Base-by-base conservation (phyloP, 2,329 filamentous ascomycete species). In the Cylindrodendrum hubeiense region DNA sequence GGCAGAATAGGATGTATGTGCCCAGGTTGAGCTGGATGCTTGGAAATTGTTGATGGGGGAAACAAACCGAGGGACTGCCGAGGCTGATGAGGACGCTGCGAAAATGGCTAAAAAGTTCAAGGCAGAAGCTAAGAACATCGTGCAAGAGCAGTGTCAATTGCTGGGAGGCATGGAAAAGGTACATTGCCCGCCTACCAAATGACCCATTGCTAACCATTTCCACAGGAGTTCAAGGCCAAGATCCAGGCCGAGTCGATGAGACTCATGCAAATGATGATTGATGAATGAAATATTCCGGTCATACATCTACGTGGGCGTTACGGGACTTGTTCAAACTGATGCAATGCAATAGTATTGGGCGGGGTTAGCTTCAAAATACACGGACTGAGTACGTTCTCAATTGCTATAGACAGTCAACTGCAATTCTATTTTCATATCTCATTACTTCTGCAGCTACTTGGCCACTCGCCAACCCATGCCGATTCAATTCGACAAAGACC, bases 101-200 rank as follows among this genome's bases (percentile, higher is more conserved):
- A 55, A 33, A 5, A 47, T 54, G 37, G 60, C 33, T 0, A 22
- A 62, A 22, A 58, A 4, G 7, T 62, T 75, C 19, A 63, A 74
- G 53, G 58, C 65, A 3, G 68, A 77, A n/a, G 70, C 67, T 1
- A 66, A 74, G 21, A 52, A 54, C 0, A 71, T 79, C 13, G 68
- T 71, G 2, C n/a, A 61, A 6, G 66, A 67, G 8, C 73, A 72
- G 12, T 65, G 52, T 4, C 55, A 57, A 3, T 37, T 71, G 15
- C 33, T 81, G 10, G 67, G 74, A 0, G 70, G 74, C 2, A 67
- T 79, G 33, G 76, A 80, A 19, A 65, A 68, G 63, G 79, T 78
- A 60, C 26, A 68, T 46, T 2, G 2, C 4, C 15, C 4, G 1
- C 6, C 9, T 12, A 2, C 1, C 4, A 3, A 10, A 1, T 1